Evolutionary conservation across 805 yeast genomes (phyloP).

Genomic region (Kodamaea kakaduensis): DNA sequence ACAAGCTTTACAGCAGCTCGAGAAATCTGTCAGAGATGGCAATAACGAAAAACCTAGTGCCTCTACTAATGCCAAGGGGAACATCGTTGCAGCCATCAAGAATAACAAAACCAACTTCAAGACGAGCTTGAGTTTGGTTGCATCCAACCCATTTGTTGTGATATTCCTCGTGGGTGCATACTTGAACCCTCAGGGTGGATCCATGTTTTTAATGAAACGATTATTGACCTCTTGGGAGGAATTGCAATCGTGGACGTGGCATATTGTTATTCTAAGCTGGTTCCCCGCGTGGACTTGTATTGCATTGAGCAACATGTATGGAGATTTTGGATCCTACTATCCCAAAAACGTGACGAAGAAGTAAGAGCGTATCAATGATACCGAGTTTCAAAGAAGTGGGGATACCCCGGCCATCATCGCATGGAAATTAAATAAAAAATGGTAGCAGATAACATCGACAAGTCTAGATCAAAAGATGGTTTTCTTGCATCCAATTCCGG

Average conservation of each 20-base stretch:
- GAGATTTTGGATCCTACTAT: conserved; percentile 12
- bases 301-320: conserved; percentile 26
- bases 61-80: conserved; percentile 3
- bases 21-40: no score
- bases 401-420: no score
- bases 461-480: no score
- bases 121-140: conserved; percentile 28
- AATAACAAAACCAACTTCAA: conserved; percentile 14
- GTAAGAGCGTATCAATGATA: no score
- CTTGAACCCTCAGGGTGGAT: conserved; percentile 27
- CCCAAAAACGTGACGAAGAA: neutral
- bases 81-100: conserved; percentile 4
- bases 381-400: no score
- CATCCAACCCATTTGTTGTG: conserved; percentile 51
- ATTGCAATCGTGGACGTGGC: conserved; percentile 84
- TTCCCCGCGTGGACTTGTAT: conserved; percentile 69
- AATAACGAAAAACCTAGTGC: neutral
- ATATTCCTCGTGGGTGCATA: conserved; percentile 24
- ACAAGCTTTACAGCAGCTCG: conserved; percentile 14
- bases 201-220: conserved; percentile 43
- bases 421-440: no score
- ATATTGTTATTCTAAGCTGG: conserved; percentile 71
- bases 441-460: no score
- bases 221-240: conserved; percentile 62
- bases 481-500: no score